Conservation (phyloP, 768 basidiomycete genomes). For the Phlegmacium glaucopus region DNA sequence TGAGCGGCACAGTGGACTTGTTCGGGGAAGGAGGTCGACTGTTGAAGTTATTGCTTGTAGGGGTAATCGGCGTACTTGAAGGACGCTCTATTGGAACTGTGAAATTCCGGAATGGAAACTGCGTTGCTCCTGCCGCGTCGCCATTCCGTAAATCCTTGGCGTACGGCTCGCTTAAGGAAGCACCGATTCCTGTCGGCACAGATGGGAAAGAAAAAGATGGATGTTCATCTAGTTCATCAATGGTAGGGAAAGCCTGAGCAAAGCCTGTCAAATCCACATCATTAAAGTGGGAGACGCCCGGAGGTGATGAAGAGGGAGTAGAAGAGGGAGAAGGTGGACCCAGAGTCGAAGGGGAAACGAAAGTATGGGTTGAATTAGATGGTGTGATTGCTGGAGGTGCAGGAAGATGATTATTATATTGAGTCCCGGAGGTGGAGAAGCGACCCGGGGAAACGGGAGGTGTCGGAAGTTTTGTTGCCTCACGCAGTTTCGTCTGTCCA, state of each 20-base stretch:
- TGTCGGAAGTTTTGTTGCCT: constrained; percentile 39
- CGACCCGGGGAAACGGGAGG: constrained; percentile 37
- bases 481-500: constrained; percentile 55
- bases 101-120: constrained; percentile 34
- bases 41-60: constrained; percentile 49
- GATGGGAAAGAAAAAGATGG: constrained; percentile 46
- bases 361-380: constrained; percentile 44
- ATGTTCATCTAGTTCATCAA: constrained; percentile 69
- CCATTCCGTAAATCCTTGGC: constrained; percentile 20
- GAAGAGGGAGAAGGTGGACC: constrained; percentile 77
- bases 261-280: constrained; percentile 51
- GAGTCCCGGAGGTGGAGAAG: constrained; percentile 21
- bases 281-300: constrained; percentile 24
- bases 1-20: constrained; percentile 25
- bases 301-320: constrained; percentile 64
- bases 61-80: constrained; percentile 68
- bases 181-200: constrained; percentile 38
- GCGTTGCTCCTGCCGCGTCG: constrained; percentile 26
- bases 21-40: constrained; percentile 65
- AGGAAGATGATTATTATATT: constrained; percentile 26
- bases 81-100: constrained; percentile 50
- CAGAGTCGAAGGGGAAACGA: constrained; percentile 67
- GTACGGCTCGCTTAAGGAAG: constrained; percentile 21
- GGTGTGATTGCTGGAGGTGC: constrained; percentile 23
- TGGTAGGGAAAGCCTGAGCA: constrained; percentile 66